Percentiles rank a stretch among this genome's conserved stretches.
phyloP scores from a whole-genome alignment of 768 basidiomycete genomes.

The Lactarius akahatsu region DNA sequence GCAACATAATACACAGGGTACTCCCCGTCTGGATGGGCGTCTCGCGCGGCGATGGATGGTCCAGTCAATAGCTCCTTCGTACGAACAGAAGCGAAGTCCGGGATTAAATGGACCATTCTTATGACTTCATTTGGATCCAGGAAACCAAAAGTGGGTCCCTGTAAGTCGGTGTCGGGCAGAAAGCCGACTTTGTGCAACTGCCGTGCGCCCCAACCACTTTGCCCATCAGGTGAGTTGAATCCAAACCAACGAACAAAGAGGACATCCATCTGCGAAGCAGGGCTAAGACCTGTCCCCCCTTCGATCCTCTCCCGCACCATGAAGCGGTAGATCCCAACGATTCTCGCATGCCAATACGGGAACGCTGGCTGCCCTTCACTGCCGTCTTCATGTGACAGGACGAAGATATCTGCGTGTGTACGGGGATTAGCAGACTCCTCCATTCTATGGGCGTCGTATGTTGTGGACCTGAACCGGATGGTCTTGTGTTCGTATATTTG shows the following conservation, averaged over 20 bases:
- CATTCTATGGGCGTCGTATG: neutral
- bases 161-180: slow-evolving; percentile 20
- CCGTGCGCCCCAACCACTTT: slow-evolving; percentile 13
- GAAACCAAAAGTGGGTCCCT: slow-evolving; percentile 34
- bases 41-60: neutral
- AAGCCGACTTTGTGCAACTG: slow-evolving; percentile 33
- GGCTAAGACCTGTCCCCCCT: slow-evolving; percentile 39
- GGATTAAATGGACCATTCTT: slow-evolving; percentile 35
- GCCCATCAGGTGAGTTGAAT: neutral
- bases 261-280: neutral
- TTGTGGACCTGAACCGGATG: neutral
- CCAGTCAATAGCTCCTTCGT: neutral
- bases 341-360: slow-evolving; percentile 35
- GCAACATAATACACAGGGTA: slow-evolving; percentile 32
- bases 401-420: slow-evolving; percentile 34
- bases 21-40: slow-evolving; percentile 24
- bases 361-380: slow-evolving; percentile 8
- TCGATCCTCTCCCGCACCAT: slow-evolving; percentile 23
- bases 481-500: neutral
- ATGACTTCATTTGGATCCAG: slow-evolving; percentile 34
- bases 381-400: slow-evolving; percentile 26
- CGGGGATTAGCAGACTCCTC: neutral
- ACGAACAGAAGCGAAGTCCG: slow-evolving; percentile 32
- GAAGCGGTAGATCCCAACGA: slow-evolving; percentile 35
- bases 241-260: slow-evolving; percentile 17